Evolutionary conservation across 331 rosid genomes (phyloP).

Genomic region (Ulmus americana): DNA sequence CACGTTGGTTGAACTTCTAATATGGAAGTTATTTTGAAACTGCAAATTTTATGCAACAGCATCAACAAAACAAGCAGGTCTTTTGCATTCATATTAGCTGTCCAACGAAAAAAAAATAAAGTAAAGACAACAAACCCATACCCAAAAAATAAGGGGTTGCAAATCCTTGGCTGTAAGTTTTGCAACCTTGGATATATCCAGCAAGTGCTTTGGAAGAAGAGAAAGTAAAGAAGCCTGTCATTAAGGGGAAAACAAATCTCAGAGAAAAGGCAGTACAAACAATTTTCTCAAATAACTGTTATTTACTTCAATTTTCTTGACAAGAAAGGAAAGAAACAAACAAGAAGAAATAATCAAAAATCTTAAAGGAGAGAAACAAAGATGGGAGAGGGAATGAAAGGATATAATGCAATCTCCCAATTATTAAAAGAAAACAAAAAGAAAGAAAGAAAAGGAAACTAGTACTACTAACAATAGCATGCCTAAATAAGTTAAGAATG

Average conservation of each 20-base stretch:
- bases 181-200: conserved; percentile 43
- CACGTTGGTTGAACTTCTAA: conserved; percentile 36
- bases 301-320: conserved; percentile 1
- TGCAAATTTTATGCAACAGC: conserved; percentile 34
- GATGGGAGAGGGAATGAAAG: neutral
- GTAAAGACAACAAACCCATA: conserved; percentile 36
- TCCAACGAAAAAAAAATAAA: conserved; percentile 13
- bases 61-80: conserved; percentile 22
- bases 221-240: conserved; percentile 80
- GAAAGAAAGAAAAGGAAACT: neutral
- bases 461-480: neutral
- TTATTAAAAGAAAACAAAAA: neutral
- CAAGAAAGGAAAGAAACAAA: neutral
- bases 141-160: conserved; percentile 68
- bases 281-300: neutral
- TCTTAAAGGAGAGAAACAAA: neutral
- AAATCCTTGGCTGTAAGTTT: conserved; percentile 51
- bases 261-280: neutral
- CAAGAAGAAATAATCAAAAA: neutral
- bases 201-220: conserved; percentile 64
- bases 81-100: conserved; percentile 10
- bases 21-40: conserved; percentile 67
- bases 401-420: neutral
- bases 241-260: too few species aligned
- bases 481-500: neutral